phyloP scores from a whole-genome alignment of 75 land plant species.

The Picea glauca region DNA sequence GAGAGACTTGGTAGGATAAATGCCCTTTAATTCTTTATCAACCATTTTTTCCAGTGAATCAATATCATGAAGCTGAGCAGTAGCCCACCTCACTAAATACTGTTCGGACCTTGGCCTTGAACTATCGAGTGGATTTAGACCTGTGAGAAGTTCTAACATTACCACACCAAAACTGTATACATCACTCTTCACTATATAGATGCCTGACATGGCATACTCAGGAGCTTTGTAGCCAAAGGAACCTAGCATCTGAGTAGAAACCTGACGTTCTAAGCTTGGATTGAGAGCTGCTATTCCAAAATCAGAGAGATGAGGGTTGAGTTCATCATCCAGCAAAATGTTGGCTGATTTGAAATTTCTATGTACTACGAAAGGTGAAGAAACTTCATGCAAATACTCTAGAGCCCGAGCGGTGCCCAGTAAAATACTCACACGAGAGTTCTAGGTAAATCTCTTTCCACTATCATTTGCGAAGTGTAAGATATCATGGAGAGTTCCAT shows the following conservation, averaged over 20 bases:
- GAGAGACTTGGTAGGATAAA: conserved; percentile 69
- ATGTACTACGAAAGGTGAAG: conserved; percentile 84
- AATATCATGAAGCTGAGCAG: conserved; percentile 71
- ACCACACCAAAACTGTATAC: conserved; percentile 98
- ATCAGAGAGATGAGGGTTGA: conserved; percentile 89
- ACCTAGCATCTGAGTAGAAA: conserved; percentile 67
- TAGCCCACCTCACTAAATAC: conserved; percentile 62
- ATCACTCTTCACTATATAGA: conserved; percentile 89
- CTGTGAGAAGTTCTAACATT: conserved; percentile 89
- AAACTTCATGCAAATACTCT: conserved; percentile 98
- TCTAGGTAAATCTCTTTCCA: conserved; percentile 70
- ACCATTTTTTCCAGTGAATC: conserved; percentile 71
- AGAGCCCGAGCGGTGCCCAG: conserved; percentile 93
- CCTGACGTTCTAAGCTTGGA: conserved; percentile 76
- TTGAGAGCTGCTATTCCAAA: conserved; percentile 83
- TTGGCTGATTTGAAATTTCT: conserved; percentile 94
- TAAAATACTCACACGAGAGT: conserved; percentile 79
- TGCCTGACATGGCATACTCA: conserved; percentile 87
- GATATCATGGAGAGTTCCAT: conserved; percentile 80
- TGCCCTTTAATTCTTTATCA: conserved; percentile 61
- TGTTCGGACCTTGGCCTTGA: conserved; percentile 49
- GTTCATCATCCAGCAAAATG: conserved; percentile 85
- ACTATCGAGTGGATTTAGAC: conserved; percentile 88
- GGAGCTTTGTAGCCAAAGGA: conserved; percentile 97
- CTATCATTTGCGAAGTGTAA: conserved; percentile 69